Evolutionary conservation across 2,329 filamentous ascomycete genomes (phyloP).

Genomic region (Tetracladium maxilliforme): DNA sequence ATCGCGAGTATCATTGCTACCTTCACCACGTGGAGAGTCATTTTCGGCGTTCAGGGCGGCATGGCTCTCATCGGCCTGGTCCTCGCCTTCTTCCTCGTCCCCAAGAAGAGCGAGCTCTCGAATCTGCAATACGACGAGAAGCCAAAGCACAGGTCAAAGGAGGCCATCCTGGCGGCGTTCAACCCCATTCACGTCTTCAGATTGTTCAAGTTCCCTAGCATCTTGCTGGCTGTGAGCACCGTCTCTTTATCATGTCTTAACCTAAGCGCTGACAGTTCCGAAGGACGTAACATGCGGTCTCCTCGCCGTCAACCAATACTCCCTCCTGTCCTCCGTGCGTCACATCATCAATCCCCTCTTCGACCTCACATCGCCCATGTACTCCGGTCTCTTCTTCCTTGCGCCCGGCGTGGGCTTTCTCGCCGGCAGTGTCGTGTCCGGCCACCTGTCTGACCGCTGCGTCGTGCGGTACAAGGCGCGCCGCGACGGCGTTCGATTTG

Average conservation of each 20-base stretch:
- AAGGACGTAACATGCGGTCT: constrained; percentile 6
- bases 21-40: constrained; percentile 13
- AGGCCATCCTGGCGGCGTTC: constrained; percentile 5
- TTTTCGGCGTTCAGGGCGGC: constrained; percentile 16
- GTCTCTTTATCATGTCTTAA: constrained; percentile 1
- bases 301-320: constrained; percentile 24
- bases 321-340: constrained; percentile 44
- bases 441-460: constrained; percentile 24
- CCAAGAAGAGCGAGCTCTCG: constrained; percentile 2
- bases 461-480: constrained; percentile 23
- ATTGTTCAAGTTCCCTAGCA: constrained; percentile 10
- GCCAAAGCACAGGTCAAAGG: constrained; percentile 1
- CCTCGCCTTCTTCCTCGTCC: constrained; percentile 12
- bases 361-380: constrained; percentile 42
- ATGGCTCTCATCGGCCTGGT: constrained; percentile 14
- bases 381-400: constrained; percentile 54
- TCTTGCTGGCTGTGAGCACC: constrained; percentile 9
- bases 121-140: constrained; percentile 1
- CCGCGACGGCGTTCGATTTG: constrained; percentile 13
- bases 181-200: constrained; percentile 10
- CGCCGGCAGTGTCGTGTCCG: constrained; percentile 48
- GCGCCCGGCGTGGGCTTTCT: constrained; percentile 54
- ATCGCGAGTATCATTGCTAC: constrained; percentile 16
- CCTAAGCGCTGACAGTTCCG: not conserved
- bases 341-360: constrained; percentile 59